Evolutionary conservation across 2,329 filamentous ascomycete genomes (phyloP), one percentile per base, ranked within the genome.

Genomic region (Fusarium tricinctum): DNA sequence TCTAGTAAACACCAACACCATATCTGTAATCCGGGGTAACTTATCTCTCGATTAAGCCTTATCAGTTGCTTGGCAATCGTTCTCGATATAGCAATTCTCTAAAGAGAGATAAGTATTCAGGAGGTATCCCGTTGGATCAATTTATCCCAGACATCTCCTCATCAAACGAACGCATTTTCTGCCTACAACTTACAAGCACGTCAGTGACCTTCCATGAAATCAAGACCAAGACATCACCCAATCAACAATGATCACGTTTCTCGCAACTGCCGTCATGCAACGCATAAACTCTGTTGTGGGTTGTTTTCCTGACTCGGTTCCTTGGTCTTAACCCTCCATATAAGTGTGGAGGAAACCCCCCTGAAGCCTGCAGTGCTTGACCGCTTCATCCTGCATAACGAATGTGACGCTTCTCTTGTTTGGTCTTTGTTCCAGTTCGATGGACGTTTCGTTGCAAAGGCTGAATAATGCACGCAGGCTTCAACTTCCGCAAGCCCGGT

Each of bases 1-100:
- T 62, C 10, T 39, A 66, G 63, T 66, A 60, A 65, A 43, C 49
- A 40, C 39, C 61, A 63, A 33, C 59, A 26, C 22, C 60, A 47
- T 46, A 23, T 23, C 23, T 8, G 23, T 23, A 64, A 64, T 64
- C 61, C 1, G 61, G 61, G 61, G 61, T 64, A 64, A 58, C 26
- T 35, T 51, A 64, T 57, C 40, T 30, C n/a, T 23, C 22, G 50
- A 50, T 10, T 39, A 22, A 38, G 17, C 8, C 58, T 63, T 57
- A 45, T 58, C 43, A 40, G 43, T 30, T 39, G n/a, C 49, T 63
- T 57, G 58, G 58, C 58, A 56, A 33, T 33, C 6, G 7, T 14
- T 33, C 30, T 33, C 30, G 6, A 33, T 8, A 33, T 33, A 15
- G 6, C 13, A 33, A 33, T 33, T 33, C 6, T 33, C 7, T 7